Evolutionary conservation across 495 filamentous ascomycete species (phyloP).

Genomic region (Daldinia grandis): DNA sequence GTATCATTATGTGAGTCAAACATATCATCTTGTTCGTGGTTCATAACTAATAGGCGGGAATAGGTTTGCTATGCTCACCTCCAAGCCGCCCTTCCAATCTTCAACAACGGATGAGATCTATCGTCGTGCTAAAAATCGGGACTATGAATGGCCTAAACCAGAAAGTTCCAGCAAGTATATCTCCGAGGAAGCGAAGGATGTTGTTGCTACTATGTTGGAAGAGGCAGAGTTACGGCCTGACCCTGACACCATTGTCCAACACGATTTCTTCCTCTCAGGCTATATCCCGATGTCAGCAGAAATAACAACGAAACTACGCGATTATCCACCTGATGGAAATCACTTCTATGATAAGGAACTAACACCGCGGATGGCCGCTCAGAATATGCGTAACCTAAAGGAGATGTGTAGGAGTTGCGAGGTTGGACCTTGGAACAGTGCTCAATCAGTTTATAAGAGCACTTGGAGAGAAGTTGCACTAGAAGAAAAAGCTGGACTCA

Average conservation of each 20-base stretch:
- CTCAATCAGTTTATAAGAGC: constrained; percentile 59
- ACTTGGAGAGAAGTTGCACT: constrained; percentile 73
- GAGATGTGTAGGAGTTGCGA: constrained; percentile 55
- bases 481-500: constrained; percentile 74
- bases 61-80: constrained; percentile 87
- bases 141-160: constrained; percentile 78
- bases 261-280: constrained; percentile 77
- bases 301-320: constrained; percentile 60
- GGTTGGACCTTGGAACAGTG: constrained; percentile 59
- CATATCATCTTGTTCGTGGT: neutral
- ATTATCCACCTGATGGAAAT: constrained; percentile 54
- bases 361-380: constrained; percentile 35
- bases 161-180: constrained; percentile 60
- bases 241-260: constrained; percentile 82
- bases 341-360: constrained; percentile 52
- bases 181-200: constrained; percentile 72
- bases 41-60: constrained; percentile 29
- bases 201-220: constrained; percentile 78
- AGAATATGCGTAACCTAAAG: constrained; percentile 49
- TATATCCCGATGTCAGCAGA: constrained; percentile 63
- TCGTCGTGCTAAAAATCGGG: constrained; percentile 71
- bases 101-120: constrained; percentile 88
- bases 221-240: constrained; percentile 78
- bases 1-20: constrained; percentile 84
- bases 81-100: constrained; percentile 89